Evolutionary conservation across 345 rosid genomes (phyloP), one percentile per base, ranked within the genome.

Genomic region (Dipteronia dyeriana): DNA sequence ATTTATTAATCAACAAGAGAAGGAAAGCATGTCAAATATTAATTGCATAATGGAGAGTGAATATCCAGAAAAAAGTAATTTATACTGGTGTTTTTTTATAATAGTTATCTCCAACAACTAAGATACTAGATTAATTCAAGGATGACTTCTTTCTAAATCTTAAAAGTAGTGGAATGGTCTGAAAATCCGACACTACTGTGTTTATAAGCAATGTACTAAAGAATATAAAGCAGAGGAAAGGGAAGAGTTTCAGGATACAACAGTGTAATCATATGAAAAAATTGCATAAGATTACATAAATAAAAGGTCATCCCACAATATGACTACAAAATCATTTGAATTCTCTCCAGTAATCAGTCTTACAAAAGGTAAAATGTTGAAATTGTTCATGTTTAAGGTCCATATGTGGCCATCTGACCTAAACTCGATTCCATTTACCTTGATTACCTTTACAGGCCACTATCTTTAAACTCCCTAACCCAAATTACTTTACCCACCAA

Each of bases 381-480:
- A 75, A 51, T 47, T 31, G 16, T 56, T 66, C 54, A 66, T 14
- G 20, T 22, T 75, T 66, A 51, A 66, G 34, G 78, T 45, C 49
- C 59, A 62, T 4, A 26, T 11, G 17, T 9, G 1, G 25, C 38
- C 71, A 34, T 53, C 53, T 49, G 7, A 17, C 51, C 53, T 3
- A 51, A 5, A 13, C 16, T 51, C 13, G 31, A 34, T 34, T 34
- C 38, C 34, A 4, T 31, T 31, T 31, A 31, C 5, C 17, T 53
- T 20, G 34, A 53, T 75, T 64, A 34, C 5, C 31, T 29, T 31
- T 1, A 54, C 25, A 49, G 31, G 67, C 51, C 49, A 49, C 9
- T 20, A 65, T 8, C 14, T 29, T 64, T 49, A 7, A 66, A 14
- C 26, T 29, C 43, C 68, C 23, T 38, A 6, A 34, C 62, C 57